phyloP scores from a whole-genome alignment of 1,284 basidiomycete species.

The Peniophora sp. region DNA sequence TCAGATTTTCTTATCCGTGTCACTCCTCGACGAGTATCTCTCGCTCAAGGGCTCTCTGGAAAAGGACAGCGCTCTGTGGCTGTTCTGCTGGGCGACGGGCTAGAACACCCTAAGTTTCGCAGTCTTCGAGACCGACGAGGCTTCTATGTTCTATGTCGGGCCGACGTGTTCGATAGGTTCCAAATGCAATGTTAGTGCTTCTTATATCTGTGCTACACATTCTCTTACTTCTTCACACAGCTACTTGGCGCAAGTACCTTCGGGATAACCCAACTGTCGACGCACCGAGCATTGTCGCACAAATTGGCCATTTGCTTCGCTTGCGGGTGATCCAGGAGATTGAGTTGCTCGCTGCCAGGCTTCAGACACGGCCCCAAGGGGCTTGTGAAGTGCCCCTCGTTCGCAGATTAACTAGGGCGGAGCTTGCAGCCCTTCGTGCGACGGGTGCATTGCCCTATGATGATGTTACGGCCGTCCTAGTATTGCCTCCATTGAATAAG shows the following conservation, averaged over 20 bases:
- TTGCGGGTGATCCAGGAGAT: conserved; percentile 68
- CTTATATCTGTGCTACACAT: conserved; percentile 6
- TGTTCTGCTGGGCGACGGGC: conserved; percentile 52
- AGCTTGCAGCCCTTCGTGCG: conserved; percentile 43
- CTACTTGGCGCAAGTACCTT: conserved; percentile 10
- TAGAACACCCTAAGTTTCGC: conserved; percentile 58
- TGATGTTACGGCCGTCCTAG: conserved; percentile 52
- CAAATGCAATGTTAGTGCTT: conserved; percentile 23
- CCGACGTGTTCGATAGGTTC: conserved; percentile 31
- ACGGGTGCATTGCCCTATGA: conserved; percentile 40
- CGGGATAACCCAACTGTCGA: conserved; percentile 3
- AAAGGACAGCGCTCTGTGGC: conserved; percentile 1
- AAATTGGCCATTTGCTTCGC: conserved; percentile 58
- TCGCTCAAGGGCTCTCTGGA: conserved; percentile 11
- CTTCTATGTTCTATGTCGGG: conserved; percentile 50
- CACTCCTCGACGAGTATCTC: conserved; percentile 35
- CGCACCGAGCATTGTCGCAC: conserved; percentile 28
- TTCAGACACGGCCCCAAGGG: conserved; percentile 23
- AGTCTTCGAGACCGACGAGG: conserved; percentile 34
- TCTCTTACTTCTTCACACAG: conserved; percentile 23
- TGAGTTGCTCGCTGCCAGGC: conserved; percentile 39
- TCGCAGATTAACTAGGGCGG: conserved; percentile 52
- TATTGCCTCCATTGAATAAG: conserved; percentile 62
- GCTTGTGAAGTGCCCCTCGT: conserved; percentile 30
- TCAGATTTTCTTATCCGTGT: conserved; percentile 65